Evolutionary conservation across 257 asterid species (phyloP).

Genomic region (Solanum chilense): DNA sequence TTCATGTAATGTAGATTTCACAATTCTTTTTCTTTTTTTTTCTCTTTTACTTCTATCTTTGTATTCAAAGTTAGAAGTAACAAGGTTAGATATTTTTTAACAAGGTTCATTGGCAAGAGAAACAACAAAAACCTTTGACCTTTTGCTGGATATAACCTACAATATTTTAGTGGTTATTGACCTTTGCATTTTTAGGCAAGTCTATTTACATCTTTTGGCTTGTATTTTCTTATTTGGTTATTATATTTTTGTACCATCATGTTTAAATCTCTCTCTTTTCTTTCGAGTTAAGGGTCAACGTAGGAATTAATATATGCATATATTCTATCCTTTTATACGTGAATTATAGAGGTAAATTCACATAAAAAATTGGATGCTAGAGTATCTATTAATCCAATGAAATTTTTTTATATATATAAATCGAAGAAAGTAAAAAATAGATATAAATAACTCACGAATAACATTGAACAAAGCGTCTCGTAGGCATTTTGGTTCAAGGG

Average conservation of each 20-base stretch:
- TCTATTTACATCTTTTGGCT: neutral
- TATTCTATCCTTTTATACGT: neutral
- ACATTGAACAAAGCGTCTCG: neutral
- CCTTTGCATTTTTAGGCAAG: neutral
- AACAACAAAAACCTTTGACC: neutral
- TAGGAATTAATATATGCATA: neutral
- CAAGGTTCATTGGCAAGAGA: neutral
- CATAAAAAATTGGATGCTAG: neutral
- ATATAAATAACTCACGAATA: neutral
- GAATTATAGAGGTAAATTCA: too few species aligned
- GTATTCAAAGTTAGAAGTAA: neutral
- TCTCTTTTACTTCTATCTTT: neutral
- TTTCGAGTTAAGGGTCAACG: neutral
- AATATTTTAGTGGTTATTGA: neutral
- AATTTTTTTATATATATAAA: too few species aligned
- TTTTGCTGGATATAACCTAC: neutral
- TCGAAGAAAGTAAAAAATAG: too few species aligned
- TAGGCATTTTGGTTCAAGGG: neutral
- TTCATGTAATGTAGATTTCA: conserved; percentile 9
- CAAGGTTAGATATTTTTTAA: neutral
- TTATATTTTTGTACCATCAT: neutral
- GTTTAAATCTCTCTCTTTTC: neutral
- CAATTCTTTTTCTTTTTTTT: neutral
- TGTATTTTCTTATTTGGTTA: neutral
- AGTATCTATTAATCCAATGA: too few species aligned